These are phyloP conservation scores for Euryodendron excelsum DNA, from an alignment of 148 eudicot species.

Conservation along the genomic window DNA sequence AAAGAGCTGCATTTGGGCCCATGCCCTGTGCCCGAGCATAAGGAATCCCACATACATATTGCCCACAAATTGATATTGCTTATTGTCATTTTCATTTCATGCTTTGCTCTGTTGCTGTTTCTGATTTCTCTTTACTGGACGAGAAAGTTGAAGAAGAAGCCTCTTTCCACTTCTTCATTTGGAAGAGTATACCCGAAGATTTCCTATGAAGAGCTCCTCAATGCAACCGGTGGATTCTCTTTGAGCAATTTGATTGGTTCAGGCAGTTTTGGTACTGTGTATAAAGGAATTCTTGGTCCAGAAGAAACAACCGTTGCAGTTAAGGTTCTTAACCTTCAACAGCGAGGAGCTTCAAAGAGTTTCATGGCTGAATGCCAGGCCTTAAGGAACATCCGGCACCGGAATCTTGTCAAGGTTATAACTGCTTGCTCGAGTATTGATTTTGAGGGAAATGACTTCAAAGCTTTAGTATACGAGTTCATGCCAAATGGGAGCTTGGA, in stretches of 20 bases:
- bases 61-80: no score
- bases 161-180: no score
- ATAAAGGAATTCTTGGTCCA: constrained; percentile 27
- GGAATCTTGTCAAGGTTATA: constrained; percentile 33
- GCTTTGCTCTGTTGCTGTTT: no score
- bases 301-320: constrained; percentile 25
- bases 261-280: constrained; percentile 38
- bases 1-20: no score
- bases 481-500: constrained; percentile 42
- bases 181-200: neutral
- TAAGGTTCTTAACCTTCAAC: constrained; percentile 33
- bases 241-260: constrained; percentile 29
- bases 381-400: constrained; percentile 28
- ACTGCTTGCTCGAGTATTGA: constrained; percentile 37
- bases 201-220: constrained; percentile 19
- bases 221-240: constrained; percentile 33
- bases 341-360: constrained; percentile 34
- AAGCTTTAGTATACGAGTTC: constrained; percentile 33
- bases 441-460: constrained; percentile 18
- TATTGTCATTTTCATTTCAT: no score
- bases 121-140: no score
- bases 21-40: no score
- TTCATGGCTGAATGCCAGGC: constrained; percentile 39
- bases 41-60: no score
- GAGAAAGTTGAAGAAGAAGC: no score